These are phyloP conservation scores for Taxillus chinensis DNA, from an alignment of 164 flowering plant species.

Conservation along the genomic window DNA sequence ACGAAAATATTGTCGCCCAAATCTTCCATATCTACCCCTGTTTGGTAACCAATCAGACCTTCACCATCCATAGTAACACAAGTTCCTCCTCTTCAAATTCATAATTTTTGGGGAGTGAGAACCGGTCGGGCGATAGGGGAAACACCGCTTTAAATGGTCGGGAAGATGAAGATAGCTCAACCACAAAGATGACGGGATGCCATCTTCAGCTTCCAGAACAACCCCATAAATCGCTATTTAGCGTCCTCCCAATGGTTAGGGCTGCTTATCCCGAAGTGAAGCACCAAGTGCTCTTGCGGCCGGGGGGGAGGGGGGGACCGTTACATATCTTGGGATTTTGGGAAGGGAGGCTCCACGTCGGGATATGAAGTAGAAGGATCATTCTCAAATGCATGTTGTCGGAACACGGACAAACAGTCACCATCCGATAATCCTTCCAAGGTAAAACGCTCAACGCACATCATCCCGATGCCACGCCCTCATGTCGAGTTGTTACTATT, in stretches of 20 bases:
- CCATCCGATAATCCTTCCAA: background rate
- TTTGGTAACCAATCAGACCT: conserved; percentile 9
- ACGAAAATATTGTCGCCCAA: conserved; percentile 13
- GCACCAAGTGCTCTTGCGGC: conserved; percentile 14
- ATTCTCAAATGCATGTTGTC: conserved; percentile 5
- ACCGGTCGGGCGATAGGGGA: conserved; percentile 9
- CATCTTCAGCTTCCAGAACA: conserved; percentile 1
- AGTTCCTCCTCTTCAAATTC: conserved; percentile 9
- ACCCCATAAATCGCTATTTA: conserved; percentile 9
- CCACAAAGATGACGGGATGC: conserved; percentile 7
- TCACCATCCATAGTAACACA: conserved; percentile 12
- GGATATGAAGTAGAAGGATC: conserved; percentile 1
- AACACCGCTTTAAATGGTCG: conserved; percentile 9
- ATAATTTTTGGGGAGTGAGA: conserved; percentile 8
- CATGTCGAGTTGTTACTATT: conserved; percentile 13
- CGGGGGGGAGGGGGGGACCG: conserved; percentile 10
- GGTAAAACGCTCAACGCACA: background rate
- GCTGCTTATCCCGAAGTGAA: conserved; percentile 1
- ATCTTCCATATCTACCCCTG: conserved; percentile 4
- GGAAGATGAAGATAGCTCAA: conserved; percentile 15
- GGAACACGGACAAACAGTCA: conserved; percentile 10
- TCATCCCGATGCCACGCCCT: too few species aligned
- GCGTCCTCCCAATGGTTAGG: conserved; percentile 10
- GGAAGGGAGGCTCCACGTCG: conserved; percentile 3
- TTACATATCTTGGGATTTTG: conserved; percentile 11